Evolutionary conservation across 805 yeast species (phyloP), one percentile per base, ranked within the genome.

Genomic region (Monosporozyma yasuniensis): DNA sequence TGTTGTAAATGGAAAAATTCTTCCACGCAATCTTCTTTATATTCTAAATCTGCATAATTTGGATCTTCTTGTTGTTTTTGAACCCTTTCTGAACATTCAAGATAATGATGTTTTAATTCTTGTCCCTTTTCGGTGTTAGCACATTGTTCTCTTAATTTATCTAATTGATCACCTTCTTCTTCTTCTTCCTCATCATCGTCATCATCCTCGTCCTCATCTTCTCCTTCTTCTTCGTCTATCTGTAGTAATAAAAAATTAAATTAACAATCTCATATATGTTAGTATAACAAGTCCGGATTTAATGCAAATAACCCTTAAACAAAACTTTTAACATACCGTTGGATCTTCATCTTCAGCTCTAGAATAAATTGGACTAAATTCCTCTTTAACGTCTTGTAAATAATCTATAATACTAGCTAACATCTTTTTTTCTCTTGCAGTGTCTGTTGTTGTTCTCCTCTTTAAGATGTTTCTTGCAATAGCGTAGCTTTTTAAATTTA

Each of bases 21-120:
- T 73, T 91, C 98, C 54, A 91, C 84, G 78, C 99, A 91, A 73
- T 91, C 97, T 76, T 91, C 99, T 74, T 91, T 91, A 77, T 87
- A 77, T 10, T 76, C 81, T 62, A 78, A 79, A 52, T 84, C 83
- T 27, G 72, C 96, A 68, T 91, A 90, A 60, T 75, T 95, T 59
- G 79, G 84, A 65, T 87, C 90, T 73, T 89, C 87, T 75, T 76
- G 78, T 61, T 82, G 95, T 69, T 83, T 80, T 57, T 93, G 81
- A 57, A 91, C 98, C 76, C 97, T 88, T 73, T 87, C 97, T 52
- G 82, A 82, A 79, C 99, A 91, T 72, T 90, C 96, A 55, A 85
- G 82, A 73, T 84, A 89, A 73, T 90, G 97, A 73, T 90, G 96
- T 62, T 80, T 79, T 68, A 77, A 77, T 57, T 81, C 81, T 60